A percentile compares a stretch with the other conserved stretches of the same genome.
These are phyloP conservation scores for Nymphaea thermarum DNA, from an alignment of 164 flowering plant species.

Conservation along the genomic window DNA sequence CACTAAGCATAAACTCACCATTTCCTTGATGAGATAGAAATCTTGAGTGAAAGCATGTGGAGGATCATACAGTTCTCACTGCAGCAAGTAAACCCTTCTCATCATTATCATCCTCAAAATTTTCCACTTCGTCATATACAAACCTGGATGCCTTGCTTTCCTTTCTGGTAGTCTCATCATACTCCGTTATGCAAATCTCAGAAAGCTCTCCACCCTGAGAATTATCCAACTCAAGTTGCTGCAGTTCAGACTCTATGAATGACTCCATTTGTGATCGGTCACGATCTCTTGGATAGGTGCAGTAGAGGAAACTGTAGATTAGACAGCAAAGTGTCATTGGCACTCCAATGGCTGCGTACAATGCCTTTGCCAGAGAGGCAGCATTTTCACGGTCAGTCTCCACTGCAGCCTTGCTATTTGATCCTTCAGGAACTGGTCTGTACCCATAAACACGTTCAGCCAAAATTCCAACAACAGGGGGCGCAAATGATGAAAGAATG, in stretches of 20 bases:
- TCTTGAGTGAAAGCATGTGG: too few relatives aligned
- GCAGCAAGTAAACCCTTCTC: slow-evolving; percentile 27
- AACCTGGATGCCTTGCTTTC: slow-evolving; percentile 30
- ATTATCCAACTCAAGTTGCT: slow-evolving; percentile 28
- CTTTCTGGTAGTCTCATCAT: slow-evolving; percentile 14
- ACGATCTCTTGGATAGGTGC: slow-evolving; percentile 82
- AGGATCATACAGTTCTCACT: too few relatives aligned
- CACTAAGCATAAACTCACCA: too few relatives aligned
- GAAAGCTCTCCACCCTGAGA: slow-evolving; percentile 13
- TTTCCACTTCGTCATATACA: slow-evolving; percentile 28
- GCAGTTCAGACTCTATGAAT: slow-evolving; percentile 66
- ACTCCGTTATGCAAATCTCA: slow-evolving; percentile 9
- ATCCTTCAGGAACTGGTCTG: slow-evolving; percentile 48
- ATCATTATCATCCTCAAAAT: slow-evolving; percentile 34
- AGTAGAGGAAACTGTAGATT: slow-evolving; percentile 69
- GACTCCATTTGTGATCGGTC: slow-evolving; percentile 64
- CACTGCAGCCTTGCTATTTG: slow-evolving; percentile 33
- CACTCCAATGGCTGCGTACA: slow-evolving; percentile 61
- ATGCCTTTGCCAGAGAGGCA: slow-evolving; percentile 70
- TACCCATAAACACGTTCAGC: slow-evolving; percentile 75
- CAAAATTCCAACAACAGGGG: slow-evolving; percentile 76
- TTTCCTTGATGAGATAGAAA: too few relatives aligned
- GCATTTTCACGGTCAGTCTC: slow-evolving; percentile 74
- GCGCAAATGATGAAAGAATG: slow-evolving; percentile 84
- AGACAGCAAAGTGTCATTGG: slow-evolving; percentile 75